Evolutionary conservation across 176 grass and related monocot genomes (phyloP).

Genomic region (Lolium multiflorum): DNA sequence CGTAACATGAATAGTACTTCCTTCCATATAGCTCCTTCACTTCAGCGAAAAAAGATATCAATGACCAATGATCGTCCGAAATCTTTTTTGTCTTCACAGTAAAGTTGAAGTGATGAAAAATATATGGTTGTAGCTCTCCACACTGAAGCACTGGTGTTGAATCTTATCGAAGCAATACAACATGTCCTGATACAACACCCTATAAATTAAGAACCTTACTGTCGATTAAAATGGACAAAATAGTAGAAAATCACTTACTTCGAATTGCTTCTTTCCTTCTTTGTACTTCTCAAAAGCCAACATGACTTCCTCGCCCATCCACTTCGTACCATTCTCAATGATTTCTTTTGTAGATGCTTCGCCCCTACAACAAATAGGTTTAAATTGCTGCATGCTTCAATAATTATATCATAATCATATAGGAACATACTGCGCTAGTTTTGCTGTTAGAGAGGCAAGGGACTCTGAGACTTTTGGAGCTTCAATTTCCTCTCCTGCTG

Average conservation of each 20-base stretch:
- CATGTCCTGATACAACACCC: not conserved
- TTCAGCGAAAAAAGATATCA: not conserved
- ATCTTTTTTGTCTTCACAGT: not conserved
- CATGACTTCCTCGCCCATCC: conserved; percentile 34
- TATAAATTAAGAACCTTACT: not conserved
- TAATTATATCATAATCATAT: not conserved
- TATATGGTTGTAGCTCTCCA: not conserved
- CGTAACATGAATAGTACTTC: conserved; percentile 11
- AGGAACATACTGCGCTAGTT: not conserved
- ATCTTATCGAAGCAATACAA: not conserved
- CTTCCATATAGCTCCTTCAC: conserved; percentile 36
- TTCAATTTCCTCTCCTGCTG: not conserved
- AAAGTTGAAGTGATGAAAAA: conserved; percentile 47
- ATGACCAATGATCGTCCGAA: not conserved
- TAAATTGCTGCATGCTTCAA: conserved; percentile 11
- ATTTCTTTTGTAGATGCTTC: conserved; percentile 25
- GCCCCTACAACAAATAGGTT: not conserved
- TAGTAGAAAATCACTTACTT: not conserved
- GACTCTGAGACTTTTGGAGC: not conserved
- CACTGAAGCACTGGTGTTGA: conserved; percentile 11
- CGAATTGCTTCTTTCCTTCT: not conserved
- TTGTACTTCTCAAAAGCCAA: conserved; percentile 14
- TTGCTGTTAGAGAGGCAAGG: not conserved
- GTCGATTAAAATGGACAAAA: not conserved
- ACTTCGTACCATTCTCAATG: conserved; percentile 1